Base-by-base conservation (phyloP, 495 filamentous ascomycete species). In the Lineolata rhizophorae region DNA sequence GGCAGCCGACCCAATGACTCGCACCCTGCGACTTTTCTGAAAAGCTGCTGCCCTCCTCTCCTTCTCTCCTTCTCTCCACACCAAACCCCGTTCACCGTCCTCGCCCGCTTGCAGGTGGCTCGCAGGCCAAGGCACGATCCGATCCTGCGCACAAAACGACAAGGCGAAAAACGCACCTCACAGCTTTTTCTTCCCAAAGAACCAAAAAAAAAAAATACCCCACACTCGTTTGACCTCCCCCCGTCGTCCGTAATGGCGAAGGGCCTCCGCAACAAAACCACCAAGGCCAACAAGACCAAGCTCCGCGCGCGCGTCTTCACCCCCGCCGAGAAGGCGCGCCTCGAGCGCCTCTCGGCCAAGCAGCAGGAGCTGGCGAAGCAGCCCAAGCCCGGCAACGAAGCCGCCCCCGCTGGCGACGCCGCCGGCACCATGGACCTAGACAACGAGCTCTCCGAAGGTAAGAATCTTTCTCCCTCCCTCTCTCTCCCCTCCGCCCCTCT, bases 271-370 rank as follows among this genome's bases (percentile, higher is more conserved):
- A 61, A 82, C 25, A 81, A 73, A 41, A 56, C 61, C 30, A 65
- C 62, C 40, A 91, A 93, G 60, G 57, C 64, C 41, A 85, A 93
- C 55, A 73, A 75, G 46, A 61, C 65, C 35, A 69, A 60, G 34
- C 60, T 92, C 28, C 80, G 82, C 51, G 57, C 63, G 34, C 71
- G 61, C 32, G 68, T 92, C 36, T 91, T 90, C 49, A 73, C 69
- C 0, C 83, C 83, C 6, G 65, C 70, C 27, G 78, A 81, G 44
- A 50, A 61, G 43, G 82, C 74, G 22, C 65, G 83, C 32, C 72
- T 66, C 27, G 69, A 76, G 49, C 67, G 83, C 42, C 64, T 92
- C 11, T 76, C 77, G 1, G 73, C 75, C 31, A 90, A 80, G 47
- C 56, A 91, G 14, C 57, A 79, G 40, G 76, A 82, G 42, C 49